Conservation (phyloP, 768 basidiomycete species). For the Coprinopsis cinerea region DNA sequence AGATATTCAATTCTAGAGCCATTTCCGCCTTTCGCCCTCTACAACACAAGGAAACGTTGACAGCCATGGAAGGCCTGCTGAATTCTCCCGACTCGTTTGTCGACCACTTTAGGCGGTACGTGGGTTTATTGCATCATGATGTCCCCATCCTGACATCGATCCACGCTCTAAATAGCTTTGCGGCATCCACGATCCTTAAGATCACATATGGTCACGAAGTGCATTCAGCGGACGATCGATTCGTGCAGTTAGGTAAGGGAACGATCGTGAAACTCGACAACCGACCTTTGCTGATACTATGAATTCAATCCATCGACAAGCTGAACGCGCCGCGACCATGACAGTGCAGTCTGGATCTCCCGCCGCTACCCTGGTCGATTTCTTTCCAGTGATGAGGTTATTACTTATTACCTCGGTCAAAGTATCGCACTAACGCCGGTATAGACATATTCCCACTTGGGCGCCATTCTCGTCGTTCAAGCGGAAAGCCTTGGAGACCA, state of each 20-base stretch:
- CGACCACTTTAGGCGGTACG: slow-evolving; percentile 39
- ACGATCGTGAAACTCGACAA: background rate
- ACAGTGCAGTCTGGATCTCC: slow-evolving; percentile 42
- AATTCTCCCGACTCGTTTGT: slow-evolving; percentile 32
- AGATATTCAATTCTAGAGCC: slow-evolving; percentile 41
- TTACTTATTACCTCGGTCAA: background rate
- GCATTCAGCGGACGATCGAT: slow-evolving; percentile 36
- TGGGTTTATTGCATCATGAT: background rate
- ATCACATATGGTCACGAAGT: slow-evolving; percentile 45
- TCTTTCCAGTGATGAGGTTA: slow-evolving; percentile 40
- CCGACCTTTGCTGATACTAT: slow-evolving; percentile 4
- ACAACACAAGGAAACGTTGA: slow-evolving; percentile 37
- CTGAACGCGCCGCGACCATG: slow-evolving; percentile 39
- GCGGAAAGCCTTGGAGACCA: slow-evolving; percentile 34
- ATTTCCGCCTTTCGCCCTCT: slow-evolving; percentile 33
- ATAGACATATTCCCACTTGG: slow-evolving; percentile 45
- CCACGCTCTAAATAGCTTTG: slow-evolving; percentile 26
- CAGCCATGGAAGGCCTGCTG: slow-evolving; percentile 34
- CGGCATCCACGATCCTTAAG: slow-evolving; percentile 42
- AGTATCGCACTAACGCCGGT: background rate
- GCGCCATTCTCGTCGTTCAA: slow-evolving; percentile 44
- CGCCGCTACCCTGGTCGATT: slow-evolving; percentile 43
- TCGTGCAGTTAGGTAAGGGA: slow-evolving; percentile 36
- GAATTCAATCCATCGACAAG: slow-evolving; percentile 24
- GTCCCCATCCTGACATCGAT: slow-evolving; percentile 1